Evolutionary conservation across 2,329 filamentous ascomycete genomes (phyloP).

Genomic region (Aschersonia sp.): DNA sequence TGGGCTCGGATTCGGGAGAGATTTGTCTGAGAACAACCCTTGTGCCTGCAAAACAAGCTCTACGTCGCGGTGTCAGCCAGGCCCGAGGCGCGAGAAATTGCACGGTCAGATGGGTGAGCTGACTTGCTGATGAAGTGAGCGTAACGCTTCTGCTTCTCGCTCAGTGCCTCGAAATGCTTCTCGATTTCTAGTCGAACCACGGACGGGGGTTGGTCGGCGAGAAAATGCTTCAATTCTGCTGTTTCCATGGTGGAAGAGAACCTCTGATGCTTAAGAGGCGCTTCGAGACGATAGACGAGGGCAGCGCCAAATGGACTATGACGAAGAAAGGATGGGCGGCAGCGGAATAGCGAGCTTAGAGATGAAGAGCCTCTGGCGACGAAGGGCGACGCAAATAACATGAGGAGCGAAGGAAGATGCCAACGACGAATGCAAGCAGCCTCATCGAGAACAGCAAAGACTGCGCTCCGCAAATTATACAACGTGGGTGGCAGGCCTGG

Average conservation of each 20-base stretch:
- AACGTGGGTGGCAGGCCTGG: neutral
- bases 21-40: constrained; percentile 69
- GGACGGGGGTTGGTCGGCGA: constrained; percentile 80
- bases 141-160: constrained; percentile 71
- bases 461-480: neutral
- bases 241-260: constrained; percentile 35
- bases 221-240: constrained; percentile 57
- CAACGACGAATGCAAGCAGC: no score
- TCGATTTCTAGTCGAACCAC: constrained; percentile 82
- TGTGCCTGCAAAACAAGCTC: constrained; percentile 63
- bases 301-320: constrained; percentile 4
- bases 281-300: neutral
- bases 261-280: constrained; percentile 1
- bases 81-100: no score
- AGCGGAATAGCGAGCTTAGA: constrained; percentile 10
- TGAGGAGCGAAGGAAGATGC: constrained; percentile 11
- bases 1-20: constrained; percentile 67
- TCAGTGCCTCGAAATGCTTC: constrained; percentile 75
- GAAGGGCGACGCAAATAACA: constrained; percentile 12
- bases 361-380: constrained; percentile 20
- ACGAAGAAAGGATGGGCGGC: constrained; percentile 6
- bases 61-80: constrained; percentile 15
- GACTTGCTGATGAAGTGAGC: constrained; percentile 79
- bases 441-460: neutral
- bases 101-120: constrained; percentile 8